Percentiles rank a stretch among this genome's conserved stretches.
Evolutionary conservation across 192 early-diverging fungal species (phyloP).

Genomic region (Backusella tarrabulga): DNA sequence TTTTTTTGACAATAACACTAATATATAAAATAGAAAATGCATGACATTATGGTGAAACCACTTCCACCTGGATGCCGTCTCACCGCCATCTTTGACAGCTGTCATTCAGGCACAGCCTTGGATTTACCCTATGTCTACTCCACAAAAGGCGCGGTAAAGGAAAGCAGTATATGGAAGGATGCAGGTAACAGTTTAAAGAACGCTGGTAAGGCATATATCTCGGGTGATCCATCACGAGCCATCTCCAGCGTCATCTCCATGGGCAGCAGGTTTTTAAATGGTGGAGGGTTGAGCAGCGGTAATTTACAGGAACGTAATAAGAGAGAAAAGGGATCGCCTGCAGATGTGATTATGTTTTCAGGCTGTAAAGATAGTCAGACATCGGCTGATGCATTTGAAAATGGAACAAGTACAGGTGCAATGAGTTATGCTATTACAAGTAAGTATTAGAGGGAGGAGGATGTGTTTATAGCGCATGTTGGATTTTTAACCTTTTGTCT

Average conservation of each 20-base stretch:
- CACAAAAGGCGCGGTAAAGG: constrained; percentile 58
- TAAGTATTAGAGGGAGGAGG: constrained; percentile 17
- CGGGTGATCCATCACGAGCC: constrained; percentile 41
- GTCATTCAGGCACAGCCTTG: constrained; percentile 79
- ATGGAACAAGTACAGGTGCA: constrained; percentile 62
- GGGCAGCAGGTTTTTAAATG: constrained; percentile 40
- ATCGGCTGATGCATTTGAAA: constrained; percentile 74
- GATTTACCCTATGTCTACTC: constrained; percentile 79
- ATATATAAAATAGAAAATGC: constrained; percentile 46
- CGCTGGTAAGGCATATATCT: constrained; percentile 46
- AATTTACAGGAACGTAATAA: constrained; percentile 10
- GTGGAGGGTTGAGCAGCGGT: constrained; percentile 15
- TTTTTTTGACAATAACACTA: not conserved
- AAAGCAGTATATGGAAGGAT: constrained; percentile 39
- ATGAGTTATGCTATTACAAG: constrained; percentile 74
- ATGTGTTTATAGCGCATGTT: not conserved
- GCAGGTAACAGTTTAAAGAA: constrained; percentile 41
- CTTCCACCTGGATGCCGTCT: constrained; percentile 61
- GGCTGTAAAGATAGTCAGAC: constrained; percentile 83
- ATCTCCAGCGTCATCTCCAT: constrained; percentile 36
- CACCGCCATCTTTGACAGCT: constrained; percentile 83
- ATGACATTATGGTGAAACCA: constrained; percentile 70
- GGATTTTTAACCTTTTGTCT: not conserved
- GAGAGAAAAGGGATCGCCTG: constrained; percentile 44
- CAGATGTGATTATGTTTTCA: constrained; percentile 78